Evolutionary conservation across 345 rosid genomes (phyloP).

Genomic region (Linum tenue): DNA sequence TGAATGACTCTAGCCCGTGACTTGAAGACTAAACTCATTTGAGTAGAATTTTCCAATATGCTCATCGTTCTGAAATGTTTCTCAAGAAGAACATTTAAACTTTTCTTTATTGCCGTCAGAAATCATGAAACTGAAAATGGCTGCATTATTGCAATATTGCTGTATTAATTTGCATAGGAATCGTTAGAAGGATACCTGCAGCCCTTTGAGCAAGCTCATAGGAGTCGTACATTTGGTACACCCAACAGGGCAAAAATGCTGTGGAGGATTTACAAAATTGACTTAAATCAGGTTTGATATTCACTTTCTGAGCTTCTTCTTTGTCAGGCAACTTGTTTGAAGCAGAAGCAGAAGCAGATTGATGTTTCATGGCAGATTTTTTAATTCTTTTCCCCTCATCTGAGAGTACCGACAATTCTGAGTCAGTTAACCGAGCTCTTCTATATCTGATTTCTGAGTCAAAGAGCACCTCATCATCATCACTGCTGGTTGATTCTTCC

Average conservation of each 20-base stretch:
- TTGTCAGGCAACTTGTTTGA: constrained; percentile 24
- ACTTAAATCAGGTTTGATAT: constrained; percentile 25
- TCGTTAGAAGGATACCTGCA: constrained; percentile 44
- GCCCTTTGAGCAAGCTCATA: constrained; percentile 77
- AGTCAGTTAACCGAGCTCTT: constrained; percentile 22
- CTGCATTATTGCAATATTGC: no score
- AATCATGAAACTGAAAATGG: neutral
- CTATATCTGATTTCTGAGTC: constrained; percentile 28
- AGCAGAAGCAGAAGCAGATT: constrained; percentile 21
- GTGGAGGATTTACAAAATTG: constrained; percentile 40
- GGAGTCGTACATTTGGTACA: constrained; percentile 73
- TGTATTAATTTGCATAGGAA: neutral
- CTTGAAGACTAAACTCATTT: neutral
- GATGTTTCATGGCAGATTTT: constrained; percentile 20
- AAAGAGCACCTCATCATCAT: constrained; percentile 36
- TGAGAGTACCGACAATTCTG: constrained; percentile 18
- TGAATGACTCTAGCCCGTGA: no score
- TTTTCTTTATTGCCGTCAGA: neutral
- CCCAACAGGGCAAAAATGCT: constrained; percentile 91
- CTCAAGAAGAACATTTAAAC: neutral
- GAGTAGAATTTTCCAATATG: neutral
- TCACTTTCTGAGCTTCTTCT: constrained; percentile 24
- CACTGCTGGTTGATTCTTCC: constrained; percentile 63
- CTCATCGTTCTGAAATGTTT: neutral
- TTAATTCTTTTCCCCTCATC: constrained; percentile 21